phyloP scores from a whole-genome alignment of 441 rosid genomes.

The Geranium incanum region DNA sequence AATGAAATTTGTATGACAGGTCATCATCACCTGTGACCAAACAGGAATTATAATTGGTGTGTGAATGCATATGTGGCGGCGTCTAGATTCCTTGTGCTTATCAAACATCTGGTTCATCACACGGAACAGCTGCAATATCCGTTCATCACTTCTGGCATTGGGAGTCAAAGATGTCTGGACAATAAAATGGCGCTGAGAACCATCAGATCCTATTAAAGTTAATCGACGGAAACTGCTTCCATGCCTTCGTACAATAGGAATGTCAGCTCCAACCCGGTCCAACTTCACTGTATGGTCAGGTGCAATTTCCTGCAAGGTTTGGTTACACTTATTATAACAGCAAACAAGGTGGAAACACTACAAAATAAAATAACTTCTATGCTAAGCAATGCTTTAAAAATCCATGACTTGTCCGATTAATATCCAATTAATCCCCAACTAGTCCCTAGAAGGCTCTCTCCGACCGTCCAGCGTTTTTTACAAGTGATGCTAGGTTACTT shows the following conservation, averaged over 20 bases:
- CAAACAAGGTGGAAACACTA: background rate
- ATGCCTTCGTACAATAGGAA: conserved; percentile 98
- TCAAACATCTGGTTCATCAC: conserved; percentile 99
- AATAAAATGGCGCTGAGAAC: conserved; percentile 89
- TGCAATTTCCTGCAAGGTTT: conserved; percentile 64
- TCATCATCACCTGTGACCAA: conserved; percentile 82
- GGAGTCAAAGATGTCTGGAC: conserved; percentile 98
- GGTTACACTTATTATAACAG: conserved; percentile 4
- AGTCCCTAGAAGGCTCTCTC: too few species aligned
- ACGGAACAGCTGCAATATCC: conserved; percentile 93
- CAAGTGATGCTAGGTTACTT: too few species aligned
- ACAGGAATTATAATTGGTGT: conserved; percentile 98
- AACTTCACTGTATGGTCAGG: conserved; percentile 93
- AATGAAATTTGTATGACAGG: background rate
- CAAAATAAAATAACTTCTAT: background rate
- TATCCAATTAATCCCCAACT: too few species aligned
- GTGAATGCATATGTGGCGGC: conserved; percentile 81
- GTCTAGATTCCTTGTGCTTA: conserved; percentile 93
- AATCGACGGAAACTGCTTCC: conserved; percentile 98
- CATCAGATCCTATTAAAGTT: conserved; percentile 94
- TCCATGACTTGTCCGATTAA: too few species aligned
- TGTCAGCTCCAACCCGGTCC: conserved; percentile 91
- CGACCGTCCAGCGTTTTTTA: too few species aligned
- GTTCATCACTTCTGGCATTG: conserved; percentile 95
- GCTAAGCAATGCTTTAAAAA: background rate